phyloP scores from a whole-genome alignment of 2,329 filamentous ascomycete genomes.

The Xylariaceae sp. region DNA sequence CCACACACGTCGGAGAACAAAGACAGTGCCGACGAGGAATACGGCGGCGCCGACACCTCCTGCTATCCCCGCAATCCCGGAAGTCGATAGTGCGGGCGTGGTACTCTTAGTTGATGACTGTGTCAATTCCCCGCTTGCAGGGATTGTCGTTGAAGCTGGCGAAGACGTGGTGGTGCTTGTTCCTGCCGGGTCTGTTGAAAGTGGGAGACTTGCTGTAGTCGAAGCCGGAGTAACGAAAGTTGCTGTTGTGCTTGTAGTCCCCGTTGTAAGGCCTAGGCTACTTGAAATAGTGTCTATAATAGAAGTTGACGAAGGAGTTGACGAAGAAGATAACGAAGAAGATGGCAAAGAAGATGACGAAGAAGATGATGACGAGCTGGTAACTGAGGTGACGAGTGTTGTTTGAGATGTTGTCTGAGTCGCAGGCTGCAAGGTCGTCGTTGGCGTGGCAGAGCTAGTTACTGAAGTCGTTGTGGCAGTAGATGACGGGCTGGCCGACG shows the following conservation, averaged over 20 bases:
- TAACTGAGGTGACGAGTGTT: slow-evolving; percentile 21
- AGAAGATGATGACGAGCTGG: slow-evolving; percentile 17
- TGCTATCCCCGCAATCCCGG: slow-evolving; percentile 28
- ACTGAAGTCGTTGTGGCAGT: slow-evolving; percentile 3
- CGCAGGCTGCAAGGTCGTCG: slow-evolving; percentile 10
- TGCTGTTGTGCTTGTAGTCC: slow-evolving; percentile 8
- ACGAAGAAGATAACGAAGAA: too few species aligned
- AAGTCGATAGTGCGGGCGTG: slow-evolving; percentile 16
- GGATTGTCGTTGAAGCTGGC: slow-evolving; percentile 2
- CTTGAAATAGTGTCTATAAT: slow-evolving; percentile 21
- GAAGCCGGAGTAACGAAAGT: slow-evolving; percentile 1
- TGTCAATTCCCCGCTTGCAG: slow-evolving; percentile 14
- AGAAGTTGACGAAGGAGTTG: slow-evolving; percentile 14
- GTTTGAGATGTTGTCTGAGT: slow-evolving; percentile 13
- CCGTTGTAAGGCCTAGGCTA: slow-evolving; percentile 16
- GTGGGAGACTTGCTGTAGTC: background rate
- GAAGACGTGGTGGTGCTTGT: slow-evolving; percentile 3
- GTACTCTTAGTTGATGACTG: slow-evolving; percentile 18
- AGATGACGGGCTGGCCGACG: slow-evolving; percentile 3
- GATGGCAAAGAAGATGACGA: too few species aligned
- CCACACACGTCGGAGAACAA: slow-evolving; percentile 29
- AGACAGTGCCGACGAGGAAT: slow-evolving; percentile 22
- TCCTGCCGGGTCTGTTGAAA: background rate
- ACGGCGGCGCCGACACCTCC: slow-evolving; percentile 26
- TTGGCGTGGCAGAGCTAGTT: slow-evolving; percentile 4